A percentile compares a stretch with the other conserved stretches of the same genome.
Conservation (phyloP, 179 eudicot genomes). For the Dionaea muscipula region DNA sequence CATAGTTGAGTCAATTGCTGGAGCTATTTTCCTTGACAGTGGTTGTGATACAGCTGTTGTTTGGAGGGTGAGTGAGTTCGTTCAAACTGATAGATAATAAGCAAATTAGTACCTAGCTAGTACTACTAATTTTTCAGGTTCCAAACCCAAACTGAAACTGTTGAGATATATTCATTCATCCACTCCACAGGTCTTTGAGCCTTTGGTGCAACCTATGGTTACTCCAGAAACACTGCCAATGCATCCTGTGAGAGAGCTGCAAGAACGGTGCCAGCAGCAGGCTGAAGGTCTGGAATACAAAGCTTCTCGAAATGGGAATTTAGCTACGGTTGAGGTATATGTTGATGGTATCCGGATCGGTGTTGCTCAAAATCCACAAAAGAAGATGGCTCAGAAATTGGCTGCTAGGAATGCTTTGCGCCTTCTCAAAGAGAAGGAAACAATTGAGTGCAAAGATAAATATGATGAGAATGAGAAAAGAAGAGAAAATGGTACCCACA, state of each 20-base stretch:
- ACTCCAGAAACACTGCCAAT: conserved; percentile 98
- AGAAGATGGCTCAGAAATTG: conserved; percentile 97
- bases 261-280: conserved; percentile 96
- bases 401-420: conserved; percentile 92
- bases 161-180: background rate
- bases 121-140: too few species aligned
- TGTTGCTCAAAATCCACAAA: conserved; percentile 86
- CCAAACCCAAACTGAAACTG: too few species aligned
- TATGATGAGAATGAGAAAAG: conserved; percentile 51
- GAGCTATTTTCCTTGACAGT: conserved; percentile 80
- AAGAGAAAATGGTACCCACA: conserved; percentile 47
- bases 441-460: conserved; percentile 41
- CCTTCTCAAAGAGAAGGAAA: conserved; percentile 68
- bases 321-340: conserved; percentile 90
- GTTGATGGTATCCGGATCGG: conserved; percentile 90
- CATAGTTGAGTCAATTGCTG: conserved; percentile 93
- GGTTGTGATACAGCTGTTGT: conserved; percentile 59
- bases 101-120: too few species aligned
- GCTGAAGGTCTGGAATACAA: conserved; percentile 97
- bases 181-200: conserved; percentile 63
- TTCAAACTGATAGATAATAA: too few species aligned
- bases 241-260: conserved; percentile 98
- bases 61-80: conserved; percentile 58
- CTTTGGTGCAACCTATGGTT: conserved; percentile 90
- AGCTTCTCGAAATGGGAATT: conserved; percentile 70